Conservation (phyloP, 306 rosid species). For the Mimosa pudica region DNA sequence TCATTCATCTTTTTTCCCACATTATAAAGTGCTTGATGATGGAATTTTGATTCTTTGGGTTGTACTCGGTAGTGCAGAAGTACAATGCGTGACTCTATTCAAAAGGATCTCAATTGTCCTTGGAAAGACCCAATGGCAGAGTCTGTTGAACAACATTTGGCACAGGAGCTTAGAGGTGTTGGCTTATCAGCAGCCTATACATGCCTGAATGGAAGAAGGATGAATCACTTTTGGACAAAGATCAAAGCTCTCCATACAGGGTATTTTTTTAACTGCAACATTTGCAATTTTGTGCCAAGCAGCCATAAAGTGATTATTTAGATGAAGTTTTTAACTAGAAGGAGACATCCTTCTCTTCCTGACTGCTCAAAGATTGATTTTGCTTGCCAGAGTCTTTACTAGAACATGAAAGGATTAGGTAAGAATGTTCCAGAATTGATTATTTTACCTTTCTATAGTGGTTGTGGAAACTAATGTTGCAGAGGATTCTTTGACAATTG, state of each 20-base stretch:
- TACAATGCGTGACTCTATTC: constrained; percentile 90
- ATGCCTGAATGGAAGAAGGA: constrained; percentile 97
- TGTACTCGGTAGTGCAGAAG: constrained; percentile 9
- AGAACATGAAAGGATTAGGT: constrained; percentile 82
- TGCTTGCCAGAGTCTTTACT: constrained; percentile 85
- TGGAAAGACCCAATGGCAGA: constrained; percentile 98
- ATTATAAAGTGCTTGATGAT: no score
- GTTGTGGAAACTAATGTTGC: constrained; percentile 94
- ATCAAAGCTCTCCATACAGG: constrained; percentile 88
- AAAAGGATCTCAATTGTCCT: constrained; percentile 95
- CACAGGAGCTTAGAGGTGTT: constrained; percentile 90
- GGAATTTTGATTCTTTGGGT: no score
- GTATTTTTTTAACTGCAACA: constrained; percentile 75
- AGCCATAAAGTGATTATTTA: constrained; percentile 81
- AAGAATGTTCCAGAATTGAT: constrained; percentile 75
- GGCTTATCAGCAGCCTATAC: constrained; percentile 76
- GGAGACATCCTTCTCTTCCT: constrained; percentile 90
- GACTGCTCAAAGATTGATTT: constrained; percentile 90
- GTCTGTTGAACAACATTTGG: constrained; percentile 87
- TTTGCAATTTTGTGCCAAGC: constrained; percentile 76
- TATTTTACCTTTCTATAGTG: constrained; percentile 81
- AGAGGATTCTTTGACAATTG: constrained; percentile 87
- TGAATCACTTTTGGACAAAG: constrained; percentile 88
- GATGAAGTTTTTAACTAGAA: constrained; percentile 79
- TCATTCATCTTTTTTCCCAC: no score